Evolutionary conservation across 495 filamentous ascomycete genomes (phyloP).

Genomic region (Penicillium psychrofluorescens): DNA sequence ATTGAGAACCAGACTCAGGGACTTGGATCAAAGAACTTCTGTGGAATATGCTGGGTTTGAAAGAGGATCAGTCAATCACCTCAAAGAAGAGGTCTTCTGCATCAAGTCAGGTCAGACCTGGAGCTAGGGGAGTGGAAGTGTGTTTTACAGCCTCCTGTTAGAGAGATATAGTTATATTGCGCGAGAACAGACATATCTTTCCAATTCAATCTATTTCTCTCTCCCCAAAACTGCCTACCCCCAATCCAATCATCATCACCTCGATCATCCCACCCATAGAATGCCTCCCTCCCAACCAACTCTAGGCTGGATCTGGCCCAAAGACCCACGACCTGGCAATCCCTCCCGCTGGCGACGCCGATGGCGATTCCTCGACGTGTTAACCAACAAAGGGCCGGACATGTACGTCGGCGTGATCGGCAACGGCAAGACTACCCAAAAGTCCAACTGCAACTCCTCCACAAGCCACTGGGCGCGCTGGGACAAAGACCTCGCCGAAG

Average conservation of each 20-base stretch:
- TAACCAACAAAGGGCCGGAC: conserved; percentile 35
- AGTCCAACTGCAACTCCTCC: not conserved
- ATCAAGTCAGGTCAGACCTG: no score
- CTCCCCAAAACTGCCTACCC: no score
- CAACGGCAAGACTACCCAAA: not conserved
- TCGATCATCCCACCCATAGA: not conserved
- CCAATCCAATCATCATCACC: no score
- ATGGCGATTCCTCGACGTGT: conserved; percentile 29
- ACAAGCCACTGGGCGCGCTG: conserved; percentile 19
- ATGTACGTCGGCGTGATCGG: conserved; percentile 28
- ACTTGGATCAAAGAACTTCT: no score
- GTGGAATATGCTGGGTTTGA: no score
- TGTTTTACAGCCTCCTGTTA: no score
- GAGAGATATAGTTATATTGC: no score
- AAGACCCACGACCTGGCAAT: conserved; percentile 31
- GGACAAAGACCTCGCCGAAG: conserved; percentile 3
- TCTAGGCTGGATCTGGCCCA: conserved; percentile 32
- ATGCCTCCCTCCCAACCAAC: conserved; percentile 6
- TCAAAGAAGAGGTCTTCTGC: no score
- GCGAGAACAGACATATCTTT: no score
- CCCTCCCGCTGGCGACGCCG: conserved; percentile 22
- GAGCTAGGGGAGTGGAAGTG: no score
- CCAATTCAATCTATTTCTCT: no score
- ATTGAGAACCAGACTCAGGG: not conserved
- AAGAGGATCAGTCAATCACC: not conserved